phyloP scores from a whole-genome alignment of 139 green algal species.

The Dunaliella sp. region DNA sequence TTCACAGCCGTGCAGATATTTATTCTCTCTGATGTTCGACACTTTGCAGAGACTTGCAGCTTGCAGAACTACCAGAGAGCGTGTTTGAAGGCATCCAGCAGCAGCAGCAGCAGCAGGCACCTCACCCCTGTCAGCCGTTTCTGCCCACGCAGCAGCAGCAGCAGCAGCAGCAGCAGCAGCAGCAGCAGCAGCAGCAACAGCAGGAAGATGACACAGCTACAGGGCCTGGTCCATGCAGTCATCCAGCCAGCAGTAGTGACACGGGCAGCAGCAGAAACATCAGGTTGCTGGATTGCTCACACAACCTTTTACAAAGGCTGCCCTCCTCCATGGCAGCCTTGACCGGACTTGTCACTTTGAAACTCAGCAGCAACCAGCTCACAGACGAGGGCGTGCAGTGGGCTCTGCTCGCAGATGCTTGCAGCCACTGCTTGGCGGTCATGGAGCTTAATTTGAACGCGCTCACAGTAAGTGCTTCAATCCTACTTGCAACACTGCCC shows the following conservation, averaged over 20 bases:
- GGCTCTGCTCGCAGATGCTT: background rate
- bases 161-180: background rate
- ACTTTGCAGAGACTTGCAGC: constrained; percentile 36
- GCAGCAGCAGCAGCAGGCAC: background rate
- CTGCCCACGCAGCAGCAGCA: background rate
- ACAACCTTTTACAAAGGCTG: constrained; percentile 45
- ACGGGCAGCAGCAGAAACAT: background rate
- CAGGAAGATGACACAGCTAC: background rate
- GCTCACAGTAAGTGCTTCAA: constrained; percentile 18
- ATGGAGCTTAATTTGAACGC: background rate
- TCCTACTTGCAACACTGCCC: no score
- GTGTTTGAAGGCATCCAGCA: constrained; percentile 5
- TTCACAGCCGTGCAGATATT: no score
- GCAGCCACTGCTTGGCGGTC: background rate
- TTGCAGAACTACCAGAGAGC: constrained; percentile 31
- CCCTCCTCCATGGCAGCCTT: constrained; percentile 26
- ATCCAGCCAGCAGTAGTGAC: background rate
- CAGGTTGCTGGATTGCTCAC: constrained; percentile 39
- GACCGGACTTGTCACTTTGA: constrained; percentile 38
- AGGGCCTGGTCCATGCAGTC: no score
- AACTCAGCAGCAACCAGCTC: constrained; percentile 36
- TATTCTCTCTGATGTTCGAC: no score
- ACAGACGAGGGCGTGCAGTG: background rate
- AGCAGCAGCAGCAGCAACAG: background rate
- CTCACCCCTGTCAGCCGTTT: background rate